phyloP scores from a whole-genome alignment of 1,284 basidiomycete genomes.

The Sporisorium exsertum region DNA sequence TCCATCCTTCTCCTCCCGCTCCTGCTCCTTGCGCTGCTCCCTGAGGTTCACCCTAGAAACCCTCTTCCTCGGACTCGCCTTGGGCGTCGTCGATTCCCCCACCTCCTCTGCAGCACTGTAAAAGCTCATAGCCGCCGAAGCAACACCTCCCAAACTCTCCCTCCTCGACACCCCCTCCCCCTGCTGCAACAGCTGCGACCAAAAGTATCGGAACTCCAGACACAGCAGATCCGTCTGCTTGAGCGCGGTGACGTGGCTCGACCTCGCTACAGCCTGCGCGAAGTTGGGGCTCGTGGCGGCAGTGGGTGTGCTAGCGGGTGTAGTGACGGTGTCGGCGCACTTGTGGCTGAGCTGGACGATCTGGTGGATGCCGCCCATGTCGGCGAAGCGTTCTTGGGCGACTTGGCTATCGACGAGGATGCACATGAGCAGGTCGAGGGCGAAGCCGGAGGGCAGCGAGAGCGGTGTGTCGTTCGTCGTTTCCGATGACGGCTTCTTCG shows the following conservation, averaged over 20 bases:
- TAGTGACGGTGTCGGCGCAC: slow-evolving; percentile 44
- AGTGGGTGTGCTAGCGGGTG: slow-evolving; percentile 15
- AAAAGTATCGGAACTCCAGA: slow-evolving; percentile 51
- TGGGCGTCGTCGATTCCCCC: slow-evolving; percentile 21
- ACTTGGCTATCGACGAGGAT: slow-evolving; percentile 37
- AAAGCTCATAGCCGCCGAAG: slow-evolving; percentile 12
- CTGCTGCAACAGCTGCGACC: slow-evolving; percentile 36
- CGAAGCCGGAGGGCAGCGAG: slow-evolving; percentile 39
- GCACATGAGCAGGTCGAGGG: slow-evolving; percentile 50
- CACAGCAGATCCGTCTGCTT: slow-evolving; percentile 52
- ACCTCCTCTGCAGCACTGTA: slow-evolving; percentile 2
- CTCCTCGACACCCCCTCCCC: slow-evolving; percentile 6
- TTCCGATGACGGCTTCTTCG: not conserved
- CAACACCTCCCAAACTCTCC: slow-evolving; percentile 1
- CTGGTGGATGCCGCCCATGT: slow-evolving; percentile 50
- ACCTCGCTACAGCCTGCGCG: slow-evolving; percentile 3
- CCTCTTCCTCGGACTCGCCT: slow-evolving; percentile 21
- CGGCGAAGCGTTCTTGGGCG: slow-evolving; percentile 33
- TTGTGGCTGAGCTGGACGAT: slow-evolving; percentile 48
- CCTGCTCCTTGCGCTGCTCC: slow-evolving; percentile 8
- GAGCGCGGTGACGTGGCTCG: slow-evolving; percentile 18
- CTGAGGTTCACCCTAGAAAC: slow-evolving; percentile 8
- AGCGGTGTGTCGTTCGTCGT: slow-evolving; percentile 18
- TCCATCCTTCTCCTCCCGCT: slow-evolving; percentile 5
- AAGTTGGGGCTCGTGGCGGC: slow-evolving; percentile 4